A percentile compares a stretch with the other conserved stretches of the same genome.
Conservation (phyloP, 495 filamentous ascomycete species). For the Hypoxylon subgilvum region DNA sequence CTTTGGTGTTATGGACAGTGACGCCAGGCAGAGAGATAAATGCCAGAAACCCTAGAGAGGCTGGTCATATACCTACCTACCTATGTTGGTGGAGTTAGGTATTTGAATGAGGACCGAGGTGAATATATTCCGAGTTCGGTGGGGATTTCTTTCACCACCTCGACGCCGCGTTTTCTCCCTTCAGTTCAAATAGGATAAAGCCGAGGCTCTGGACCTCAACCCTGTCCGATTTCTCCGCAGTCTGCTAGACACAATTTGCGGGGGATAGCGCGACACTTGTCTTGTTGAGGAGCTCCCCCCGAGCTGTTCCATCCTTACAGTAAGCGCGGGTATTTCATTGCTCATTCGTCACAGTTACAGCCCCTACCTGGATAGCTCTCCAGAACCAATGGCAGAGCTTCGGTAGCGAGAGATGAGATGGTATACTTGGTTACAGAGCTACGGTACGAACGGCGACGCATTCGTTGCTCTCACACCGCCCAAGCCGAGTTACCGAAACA, state of each 20-base stretch:
- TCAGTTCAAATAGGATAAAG: slow-evolving; percentile 5
- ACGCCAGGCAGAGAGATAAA: background rate
- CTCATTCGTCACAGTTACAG: background rate
- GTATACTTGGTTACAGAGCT: slow-evolving; percentile 1
- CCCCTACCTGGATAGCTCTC: background rate
- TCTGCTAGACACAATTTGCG: slow-evolving; percentile 1
- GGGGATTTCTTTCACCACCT: background rate
- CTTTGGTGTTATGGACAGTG: background rate
- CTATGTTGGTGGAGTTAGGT: too few species aligned
- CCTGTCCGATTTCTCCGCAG: background rate
- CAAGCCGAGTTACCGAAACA: slow-evolving; percentile 8
- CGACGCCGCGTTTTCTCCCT: background rate
- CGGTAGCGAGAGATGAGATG: slow-evolving; percentile 12
- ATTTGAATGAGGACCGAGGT: too few species aligned
- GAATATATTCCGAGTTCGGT: too few species aligned
- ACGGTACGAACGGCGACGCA: slow-evolving; percentile 1
- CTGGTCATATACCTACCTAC: too few species aligned
- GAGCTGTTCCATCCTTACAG: slow-evolving; percentile 1
- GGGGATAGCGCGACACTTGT: slow-evolving; percentile 10
- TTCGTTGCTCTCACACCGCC: background rate
- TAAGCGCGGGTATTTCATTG: background rate
- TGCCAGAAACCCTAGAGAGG: too few species aligned
- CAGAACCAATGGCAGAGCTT: slow-evolving; percentile 14
- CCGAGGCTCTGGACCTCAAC: slow-evolving; percentile 2
- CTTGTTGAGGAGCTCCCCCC: too few species aligned